These are phyloP conservation scores for Neoascochyta sp. DNA, from an alignment of 2,329 filamentous ascomycete genomes.

Conservation along the genomic window DNA sequence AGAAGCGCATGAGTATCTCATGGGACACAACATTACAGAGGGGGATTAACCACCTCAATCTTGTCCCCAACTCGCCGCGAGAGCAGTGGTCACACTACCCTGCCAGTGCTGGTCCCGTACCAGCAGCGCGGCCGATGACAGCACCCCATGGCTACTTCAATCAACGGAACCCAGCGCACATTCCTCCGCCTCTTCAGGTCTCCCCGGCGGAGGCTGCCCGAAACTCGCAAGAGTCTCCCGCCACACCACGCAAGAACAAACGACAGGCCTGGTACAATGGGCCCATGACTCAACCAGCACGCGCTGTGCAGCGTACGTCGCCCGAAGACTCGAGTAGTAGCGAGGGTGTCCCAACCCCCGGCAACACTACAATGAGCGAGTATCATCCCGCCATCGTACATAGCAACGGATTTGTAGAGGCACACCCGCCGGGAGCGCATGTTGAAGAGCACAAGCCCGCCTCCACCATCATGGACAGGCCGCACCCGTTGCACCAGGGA, in stretches of 20 bases:
- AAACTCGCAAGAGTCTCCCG: conserved; percentile 39
- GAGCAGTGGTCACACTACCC: conserved; percentile 35
- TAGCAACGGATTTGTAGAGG: conserved; percentile 48
- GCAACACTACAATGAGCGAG: conserved; percentile 48
- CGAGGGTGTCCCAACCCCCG: conserved; percentile 53
- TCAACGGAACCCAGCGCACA: conserved; percentile 19
- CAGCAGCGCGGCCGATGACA: conserved; percentile 32
- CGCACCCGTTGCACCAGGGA: conserved; percentile 31
- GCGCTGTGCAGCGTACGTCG: conserved; percentile 47
- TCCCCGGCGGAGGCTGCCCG: conserved; percentile 33
- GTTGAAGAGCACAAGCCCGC: conserved; percentile 42
- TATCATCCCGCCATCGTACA: conserved; percentile 53
- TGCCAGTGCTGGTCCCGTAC: conserved; percentile 16
- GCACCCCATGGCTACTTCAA: conserved; percentile 38
- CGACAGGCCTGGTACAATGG: conserved; percentile 71
- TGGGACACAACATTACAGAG: conserved; percentile 66
- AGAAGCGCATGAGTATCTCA: conserved; percentile 41
- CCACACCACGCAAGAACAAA: conserved; percentile 59
- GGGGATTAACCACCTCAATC: conserved; percentile 63
- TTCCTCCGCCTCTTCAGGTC: conserved; percentile 25
- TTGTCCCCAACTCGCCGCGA: conserved; percentile 46
- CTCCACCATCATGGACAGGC: conserved; percentile 36
- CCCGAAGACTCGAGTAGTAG: conserved; percentile 55
- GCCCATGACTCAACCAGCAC: conserved; percentile 35
- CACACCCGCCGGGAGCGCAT: conserved; percentile 38